These are phyloP conservation scores for Phaeosphaeria sp. DNA, from an alignment of 2,329 filamentous ascomycete genomes.

Conservation along the genomic window DNA sequence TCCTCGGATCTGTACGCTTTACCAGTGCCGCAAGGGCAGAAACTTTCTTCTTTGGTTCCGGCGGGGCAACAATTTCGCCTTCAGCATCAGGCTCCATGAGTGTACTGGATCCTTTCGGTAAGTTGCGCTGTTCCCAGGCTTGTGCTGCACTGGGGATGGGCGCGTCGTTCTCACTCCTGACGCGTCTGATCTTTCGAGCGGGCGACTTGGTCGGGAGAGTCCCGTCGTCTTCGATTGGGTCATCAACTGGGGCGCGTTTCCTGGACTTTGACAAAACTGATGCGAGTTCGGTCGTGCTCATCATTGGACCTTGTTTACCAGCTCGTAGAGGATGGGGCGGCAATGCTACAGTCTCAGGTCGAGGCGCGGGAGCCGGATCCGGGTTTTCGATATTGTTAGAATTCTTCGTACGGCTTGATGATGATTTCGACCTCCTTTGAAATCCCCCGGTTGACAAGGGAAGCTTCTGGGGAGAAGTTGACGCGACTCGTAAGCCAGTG, in stretches of 20 bases:
- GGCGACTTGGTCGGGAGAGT: conserved; percentile 12
- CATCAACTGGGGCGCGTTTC: conserved; percentile 12
- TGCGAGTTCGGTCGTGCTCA: conserved; percentile 39
- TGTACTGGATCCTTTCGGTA: conserved; percentile 15
- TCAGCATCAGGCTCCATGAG: neutral
- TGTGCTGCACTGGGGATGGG: conserved; percentile 36
- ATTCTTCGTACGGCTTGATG: neutral
- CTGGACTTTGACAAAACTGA: conserved; percentile 28
- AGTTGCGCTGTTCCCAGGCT: conserved; percentile 38
- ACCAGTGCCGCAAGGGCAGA: conserved; percentile 34
- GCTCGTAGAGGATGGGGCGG: conserved; percentile 28
- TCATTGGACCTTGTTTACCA: conserved; percentile 25
- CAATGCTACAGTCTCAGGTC: conserved; percentile 16
- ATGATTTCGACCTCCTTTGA: conserved; percentile 17
- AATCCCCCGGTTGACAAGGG: conserved; percentile 37
- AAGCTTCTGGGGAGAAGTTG: conserved; percentile 19
- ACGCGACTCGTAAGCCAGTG: conserved; percentile 13
- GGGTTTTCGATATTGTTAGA: neutral
- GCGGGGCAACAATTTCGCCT: neutral
- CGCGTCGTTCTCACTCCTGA: conserved; percentile 41
- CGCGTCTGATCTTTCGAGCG: conserved; percentile 31
- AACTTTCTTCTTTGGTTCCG: conserved; percentile 18
- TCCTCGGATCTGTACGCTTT: conserved; percentile 39
- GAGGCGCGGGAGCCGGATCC: conserved; percentile 3
- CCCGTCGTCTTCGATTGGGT: conserved; percentile 32